Conservation (phyloP, 305 asterid genomes). For the Solanum hybrid region DNA sequence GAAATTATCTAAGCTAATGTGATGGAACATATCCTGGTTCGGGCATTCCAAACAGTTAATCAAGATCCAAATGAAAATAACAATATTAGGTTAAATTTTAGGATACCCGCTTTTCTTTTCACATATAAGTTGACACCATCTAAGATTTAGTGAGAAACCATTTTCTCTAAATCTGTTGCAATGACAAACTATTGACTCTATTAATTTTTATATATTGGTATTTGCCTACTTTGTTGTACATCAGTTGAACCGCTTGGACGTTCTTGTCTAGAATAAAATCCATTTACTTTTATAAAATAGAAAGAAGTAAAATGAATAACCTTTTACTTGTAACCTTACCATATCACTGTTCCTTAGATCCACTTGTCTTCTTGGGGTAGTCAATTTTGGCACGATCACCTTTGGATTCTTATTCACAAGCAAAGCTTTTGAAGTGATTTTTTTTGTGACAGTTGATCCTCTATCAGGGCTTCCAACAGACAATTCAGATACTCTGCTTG, state of each 20-base stretch:
- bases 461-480: constrained; percentile 49
- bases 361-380: constrained; percentile 41
- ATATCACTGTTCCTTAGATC: constrained; percentile 49
- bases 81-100: background rate
- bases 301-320: background rate
- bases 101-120: background rate
- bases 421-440: constrained; percentile 46
- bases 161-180: background rate
- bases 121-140: background rate
- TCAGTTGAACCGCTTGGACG: background rate
- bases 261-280: constrained; percentile 2
- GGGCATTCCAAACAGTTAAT: background rate
- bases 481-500: constrained; percentile 25
- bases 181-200: background rate
- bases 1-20: background rate
- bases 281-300: background rate
- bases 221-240: background rate
- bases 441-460: constrained; percentile 43
- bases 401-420: constrained; percentile 27
- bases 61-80: background rate
- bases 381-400: constrained; percentile 31
- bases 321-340: constrained; percentile 35
- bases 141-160: background rate
- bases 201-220: background rate
- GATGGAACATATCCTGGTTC: background rate